phyloP scores from a whole-genome alignment of 1,284 basidiomycete species.

The Pyrrhoderma noxium region DNA sequence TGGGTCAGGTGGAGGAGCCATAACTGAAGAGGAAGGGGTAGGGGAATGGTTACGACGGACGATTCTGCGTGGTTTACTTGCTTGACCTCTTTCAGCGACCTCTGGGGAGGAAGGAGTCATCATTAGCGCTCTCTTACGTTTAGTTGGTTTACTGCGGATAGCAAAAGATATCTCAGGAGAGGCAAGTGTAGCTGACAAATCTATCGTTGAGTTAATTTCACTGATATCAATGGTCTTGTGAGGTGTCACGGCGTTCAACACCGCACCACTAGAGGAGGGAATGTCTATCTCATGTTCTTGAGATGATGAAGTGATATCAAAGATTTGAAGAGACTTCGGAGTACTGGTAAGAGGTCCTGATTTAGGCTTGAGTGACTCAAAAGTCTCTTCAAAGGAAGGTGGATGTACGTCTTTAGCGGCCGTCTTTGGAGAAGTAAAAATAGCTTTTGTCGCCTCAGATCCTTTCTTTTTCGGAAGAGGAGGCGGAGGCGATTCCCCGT shows the following conservation, averaged over 20 bases:
- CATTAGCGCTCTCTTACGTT: constrained; percentile 13
- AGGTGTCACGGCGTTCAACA: no score
- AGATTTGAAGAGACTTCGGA: no score
- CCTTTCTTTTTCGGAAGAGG: no score
- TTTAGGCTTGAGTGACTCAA: no score
- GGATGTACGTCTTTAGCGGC: background rate
- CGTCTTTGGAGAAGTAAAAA: background rate
- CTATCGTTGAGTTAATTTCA: no score
- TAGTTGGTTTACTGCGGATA: constrained; percentile 19
- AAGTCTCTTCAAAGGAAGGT: background rate
- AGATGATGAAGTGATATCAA: no score
- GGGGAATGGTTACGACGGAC: constrained; percentile 23
- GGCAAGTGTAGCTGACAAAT: background rate
- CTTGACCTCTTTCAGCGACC: constrained; percentile 25
- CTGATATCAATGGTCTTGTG: no score
- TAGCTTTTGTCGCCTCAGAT: background rate
- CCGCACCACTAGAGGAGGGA: no score
- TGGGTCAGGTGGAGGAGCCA: constrained; percentile 10
- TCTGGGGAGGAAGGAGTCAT: constrained; percentile 29
- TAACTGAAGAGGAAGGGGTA: constrained; percentile 8
- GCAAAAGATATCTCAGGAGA: constrained; percentile 31
- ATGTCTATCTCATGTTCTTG: no score
- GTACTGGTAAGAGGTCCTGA: no score
- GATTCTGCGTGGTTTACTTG: constrained; percentile 39
- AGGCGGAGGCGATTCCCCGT: background rate